Evolutionary conservation across 345 rosid species (phyloP).

Genomic region (Citrus hindsii): DNA sequence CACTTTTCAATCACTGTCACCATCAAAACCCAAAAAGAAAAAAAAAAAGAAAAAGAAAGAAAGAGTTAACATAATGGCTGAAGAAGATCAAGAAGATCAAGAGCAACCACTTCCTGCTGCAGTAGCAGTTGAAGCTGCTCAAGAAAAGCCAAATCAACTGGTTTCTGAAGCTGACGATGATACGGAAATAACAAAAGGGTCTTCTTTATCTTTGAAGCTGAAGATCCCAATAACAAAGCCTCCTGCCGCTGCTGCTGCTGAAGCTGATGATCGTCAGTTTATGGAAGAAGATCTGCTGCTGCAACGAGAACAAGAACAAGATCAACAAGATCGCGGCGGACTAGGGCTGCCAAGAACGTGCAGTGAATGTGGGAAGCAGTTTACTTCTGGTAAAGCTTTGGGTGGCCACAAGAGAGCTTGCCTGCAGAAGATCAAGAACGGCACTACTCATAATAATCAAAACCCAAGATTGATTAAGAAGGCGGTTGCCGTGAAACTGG

Average conservation of each 20-base stretch:
- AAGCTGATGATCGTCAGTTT: background rate
- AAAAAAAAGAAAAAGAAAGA: no score
- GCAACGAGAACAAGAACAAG: no score
- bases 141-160: background rate
- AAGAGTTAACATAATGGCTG: background rate
- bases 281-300: background rate
- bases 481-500: background rate
- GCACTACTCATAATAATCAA: background rate
- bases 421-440: constrained; percentile 3
- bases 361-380: constrained; percentile 36
- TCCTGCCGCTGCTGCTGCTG: background rate
- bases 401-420: constrained; percentile 57
- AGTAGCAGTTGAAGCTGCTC: background rate
- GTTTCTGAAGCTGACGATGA: background rate
- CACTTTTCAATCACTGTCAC: background rate
- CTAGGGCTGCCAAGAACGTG: constrained; percentile 1
- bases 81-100: background rate
- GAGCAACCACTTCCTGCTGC: background rate
- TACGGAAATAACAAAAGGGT: background rate
- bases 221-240: background rate
- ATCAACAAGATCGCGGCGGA: background rate
- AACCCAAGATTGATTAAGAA: background rate
- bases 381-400: constrained; percentile 46
- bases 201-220: background rate
- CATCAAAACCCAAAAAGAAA: background rate